Percentiles rank a stretch among this genome's conserved stretches.
Conservation (phyloP, 768 basidiomycete species). For the Lentinula detonsa region DNA sequence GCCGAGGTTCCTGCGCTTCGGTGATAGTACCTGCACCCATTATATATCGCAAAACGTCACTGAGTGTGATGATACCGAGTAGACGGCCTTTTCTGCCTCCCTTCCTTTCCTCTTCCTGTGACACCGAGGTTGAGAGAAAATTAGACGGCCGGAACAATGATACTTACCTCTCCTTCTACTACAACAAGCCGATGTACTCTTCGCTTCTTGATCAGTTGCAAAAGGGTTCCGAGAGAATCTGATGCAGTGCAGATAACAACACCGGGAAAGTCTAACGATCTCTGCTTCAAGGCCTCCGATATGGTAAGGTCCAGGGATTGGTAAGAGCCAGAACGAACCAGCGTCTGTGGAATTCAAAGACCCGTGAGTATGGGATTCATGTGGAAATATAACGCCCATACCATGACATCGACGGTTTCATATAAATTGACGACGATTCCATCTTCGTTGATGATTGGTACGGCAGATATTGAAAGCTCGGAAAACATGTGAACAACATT, state of each 20-base stretch:
- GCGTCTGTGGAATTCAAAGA: slow-evolving; percentile 51
- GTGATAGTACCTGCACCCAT: slow-evolving; percentile 59
- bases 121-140: neutral
- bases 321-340: slow-evolving; percentile 91
- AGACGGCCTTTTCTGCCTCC: slow-evolving; percentile 82
- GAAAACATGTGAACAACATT: slow-evolving; percentile 99
- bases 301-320: slow-evolving; percentile 95
- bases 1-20: neutral
- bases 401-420: slow-evolving; percentile 98
- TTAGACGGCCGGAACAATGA: neutral
- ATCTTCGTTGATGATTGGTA: slow-evolving; percentile 90
- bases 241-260: slow-evolving; percentile 93
- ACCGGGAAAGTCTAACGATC: slow-evolving; percentile 92
- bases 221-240: slow-evolving; percentile 85
- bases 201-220: slow-evolving; percentile 89
- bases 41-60: slow-evolving; percentile 82
- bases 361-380: neutral
- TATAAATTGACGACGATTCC: slow-evolving; percentile 95
- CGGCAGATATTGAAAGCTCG: slow-evolving; percentile 90
- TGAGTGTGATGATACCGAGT: slow-evolving; percentile 82
- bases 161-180: slow-evolving; percentile 80
- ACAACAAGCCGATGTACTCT: slow-evolving; percentile 94
- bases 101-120: slow-evolving; percentile 70
- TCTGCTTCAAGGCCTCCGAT: slow-evolving; percentile 84
- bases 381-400: slow-evolving; percentile 33